Evolutionary conservation across 257 asterid genomes (phyloP), one percentile per base, ranked within the genome.

Genomic region (Solanum gracilifrons): DNA sequence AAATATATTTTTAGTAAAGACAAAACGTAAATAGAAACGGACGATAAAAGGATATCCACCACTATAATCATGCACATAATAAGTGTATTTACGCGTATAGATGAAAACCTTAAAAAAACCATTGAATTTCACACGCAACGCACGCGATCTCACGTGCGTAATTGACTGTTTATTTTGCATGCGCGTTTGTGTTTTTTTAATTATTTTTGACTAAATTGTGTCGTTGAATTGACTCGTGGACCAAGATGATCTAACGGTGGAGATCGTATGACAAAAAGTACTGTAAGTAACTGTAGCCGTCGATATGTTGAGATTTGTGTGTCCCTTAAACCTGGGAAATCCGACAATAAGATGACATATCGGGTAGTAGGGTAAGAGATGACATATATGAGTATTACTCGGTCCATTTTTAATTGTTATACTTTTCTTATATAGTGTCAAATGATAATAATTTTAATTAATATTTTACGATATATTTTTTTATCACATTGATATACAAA

Each of bases 261-360:
- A 9, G 2, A 48, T 82, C 6, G 41, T 20, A 80, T 29, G 7
- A 43, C 11, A 31, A 16, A 27, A 82, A 9, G 27, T 6, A 0
- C 10, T 3, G 3, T 0, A 13, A 0, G 60, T 32, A 29, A 27
- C 88, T 77, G 8, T 10, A 16, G 77, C n/a, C 90, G 91, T 89
- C 73, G 3, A 25, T 46, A 46, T 43, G 0, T 2, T 87, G 87
- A 84, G 75, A 79, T 46, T 77, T 71, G 16, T n/a, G 25, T 87
- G 87, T 84, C 86, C 91, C 86, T 32, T 77, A 71, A 83, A 37
- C 88, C 84, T 84, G 80, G 7, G 29, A 64, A 58, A 87, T 60
- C 85, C 82, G 89, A 87, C 91, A 90, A 29, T 3, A 16, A 83
- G 85, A 68, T 43, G 88, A 80, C 88, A 25, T 90, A 89, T 87